Base-by-base conservation (phyloP, 495 filamentous ascomycete genomes). In the Hypoxylon fuscum region DNA sequence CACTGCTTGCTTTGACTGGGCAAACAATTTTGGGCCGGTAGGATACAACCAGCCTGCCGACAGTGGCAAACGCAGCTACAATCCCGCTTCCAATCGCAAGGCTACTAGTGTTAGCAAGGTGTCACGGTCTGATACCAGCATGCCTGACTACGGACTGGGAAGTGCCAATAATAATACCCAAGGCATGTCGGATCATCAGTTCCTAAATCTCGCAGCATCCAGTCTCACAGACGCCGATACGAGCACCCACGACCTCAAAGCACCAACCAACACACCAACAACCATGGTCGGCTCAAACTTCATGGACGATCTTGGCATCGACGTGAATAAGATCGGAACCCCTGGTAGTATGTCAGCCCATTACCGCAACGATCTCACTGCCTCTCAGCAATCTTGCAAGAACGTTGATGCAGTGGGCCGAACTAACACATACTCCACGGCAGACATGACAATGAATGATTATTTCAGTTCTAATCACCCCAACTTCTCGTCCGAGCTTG, bases 181-280 rank as follows among this genome's bases (percentile, higher is more conserved):
- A 1, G 10, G 38, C 14, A 53, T 70, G 42, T 21, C 56, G 12
- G 69, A 72, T 21, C 57, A 65, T 35, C 67, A 66, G 9, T 62
- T 64, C 18, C 68, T 79, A 62, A 70, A 70, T 29, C 57, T 78
- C 21, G 69, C 73, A 1, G 64, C 69, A 0, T 23, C 64, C 7
- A 72, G 69, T 56, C 43, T 76, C 11, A 70, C 71, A 35, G 75
- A 78, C 10, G 66, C 73, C 3, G 66, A 64, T 21, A 56, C 44
- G 9, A 63, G 59, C 42, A 57, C 47, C 27, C 59, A 78, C 10
- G 67, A 66, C 31, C 67, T 54, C 5, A 76, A 77, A 44, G 74
- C 69, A 1, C 77, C 77, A 15, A 67, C 73, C 4, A 79, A 79
- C 55, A 78, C 76, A 1, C 76, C 77, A 0, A 74, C 72, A 0